A percentile compares a stretch with the other conserved stretches of the same genome.
Conservation (phyloP, 2,329 filamentous ascomycete species). For the Fusarium sterilihyphosum region DNA sequence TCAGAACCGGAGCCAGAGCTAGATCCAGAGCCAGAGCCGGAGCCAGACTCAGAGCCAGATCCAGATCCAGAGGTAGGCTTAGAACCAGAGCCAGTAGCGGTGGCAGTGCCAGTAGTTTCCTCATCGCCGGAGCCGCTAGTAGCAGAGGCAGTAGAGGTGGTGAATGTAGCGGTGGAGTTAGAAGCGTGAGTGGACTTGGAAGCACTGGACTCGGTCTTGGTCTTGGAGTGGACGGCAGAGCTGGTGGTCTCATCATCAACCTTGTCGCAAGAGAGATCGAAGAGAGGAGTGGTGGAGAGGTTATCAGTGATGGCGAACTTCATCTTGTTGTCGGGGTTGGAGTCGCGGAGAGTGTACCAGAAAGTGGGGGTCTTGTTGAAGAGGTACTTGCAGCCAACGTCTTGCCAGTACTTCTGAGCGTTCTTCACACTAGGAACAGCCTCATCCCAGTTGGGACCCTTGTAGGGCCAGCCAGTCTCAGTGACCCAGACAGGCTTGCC, state of each 20-base stretch:
- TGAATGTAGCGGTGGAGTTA: constrained; percentile 53
- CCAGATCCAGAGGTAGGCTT: background rate
- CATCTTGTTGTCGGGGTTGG: constrained; percentile 67
- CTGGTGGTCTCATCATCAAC: constrained; percentile 36
- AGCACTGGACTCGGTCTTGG: constrained; percentile 21
- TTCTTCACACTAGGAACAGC: constrained; percentile 66
- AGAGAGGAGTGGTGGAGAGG: constrained; percentile 61
- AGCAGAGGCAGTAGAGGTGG: constrained; percentile 46
- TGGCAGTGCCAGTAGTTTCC: constrained; percentile 53
- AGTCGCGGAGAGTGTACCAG: constrained; percentile 71
- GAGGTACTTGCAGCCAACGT: constrained; percentile 68
- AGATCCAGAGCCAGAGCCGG: constrained; percentile 11
- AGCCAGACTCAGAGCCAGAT: background rate
- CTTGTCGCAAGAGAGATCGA: constrained; percentile 64
- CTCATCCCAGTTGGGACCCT: constrained; percentile 62
- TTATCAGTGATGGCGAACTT: constrained; percentile 67
- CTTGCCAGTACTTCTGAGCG: constrained; percentile 71
- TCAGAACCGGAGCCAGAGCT: constrained; percentile 20
- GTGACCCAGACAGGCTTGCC: constrained; percentile 69
- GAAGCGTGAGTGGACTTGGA: constrained; percentile 19
- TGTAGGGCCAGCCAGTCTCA: constrained; percentile 73
- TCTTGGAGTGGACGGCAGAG: constrained; percentile 33
- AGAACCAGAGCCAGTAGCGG: constrained; percentile 18
- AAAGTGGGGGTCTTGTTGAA: constrained; percentile 66
- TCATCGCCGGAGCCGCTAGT: constrained; percentile 63